A percentile compares a stretch with the other conserved stretches of the same genome.
These are phyloP conservation scores for Podospora sp. DNA, from an alignment of 495 filamentous ascomycete genomes.

Conservation along the genomic window DNA sequence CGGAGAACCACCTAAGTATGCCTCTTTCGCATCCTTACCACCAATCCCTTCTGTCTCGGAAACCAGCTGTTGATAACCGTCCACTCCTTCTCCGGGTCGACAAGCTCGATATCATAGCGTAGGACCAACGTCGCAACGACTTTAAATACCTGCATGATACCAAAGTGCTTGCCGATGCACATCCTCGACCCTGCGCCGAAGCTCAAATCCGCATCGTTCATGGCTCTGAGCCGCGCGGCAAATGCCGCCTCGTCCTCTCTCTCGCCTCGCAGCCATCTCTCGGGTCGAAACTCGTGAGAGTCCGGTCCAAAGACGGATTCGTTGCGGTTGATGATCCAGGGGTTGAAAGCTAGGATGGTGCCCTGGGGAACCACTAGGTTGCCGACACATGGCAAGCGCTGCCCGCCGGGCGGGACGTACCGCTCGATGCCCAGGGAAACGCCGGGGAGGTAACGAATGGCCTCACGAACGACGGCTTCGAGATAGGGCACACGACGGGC, in stretches of 20 bases:
- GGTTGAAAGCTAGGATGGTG: constrained; percentile 44
- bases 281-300: constrained; percentile 52
- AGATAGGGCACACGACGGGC: constrained; percentile 41
- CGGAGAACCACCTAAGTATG: too few species aligned
- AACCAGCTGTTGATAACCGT: constrained; percentile 42
- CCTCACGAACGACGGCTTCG: constrained; percentile 58
- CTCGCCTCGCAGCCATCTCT: constrained; percentile 50
- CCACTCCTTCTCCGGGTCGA: constrained; percentile 41
- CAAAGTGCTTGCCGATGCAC: constrained; percentile 49
- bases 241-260: constrained; percentile 31
- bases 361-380: constrained; percentile 35
- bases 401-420: constrained; percentile 46
- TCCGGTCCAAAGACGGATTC: constrained; percentile 50
- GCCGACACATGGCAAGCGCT: constrained; percentile 19
- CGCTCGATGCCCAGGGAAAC: constrained; percentile 50
- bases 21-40: constrained; percentile 22
- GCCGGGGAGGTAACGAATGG: constrained; percentile 54
- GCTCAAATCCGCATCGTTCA: constrained; percentile 38
- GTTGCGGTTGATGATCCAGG: constrained; percentile 43
- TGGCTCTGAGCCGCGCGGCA: constrained; percentile 30
- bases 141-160: constrained; percentile 46
- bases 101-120: constrained; percentile 40
- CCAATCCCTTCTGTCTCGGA: constrained; percentile 37
- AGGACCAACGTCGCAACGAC: constrained; percentile 41
- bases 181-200: constrained; percentile 45